Conservation (phyloP, 352 stramenopile genomes). For the Globisporangium iwayamae region DNA sequence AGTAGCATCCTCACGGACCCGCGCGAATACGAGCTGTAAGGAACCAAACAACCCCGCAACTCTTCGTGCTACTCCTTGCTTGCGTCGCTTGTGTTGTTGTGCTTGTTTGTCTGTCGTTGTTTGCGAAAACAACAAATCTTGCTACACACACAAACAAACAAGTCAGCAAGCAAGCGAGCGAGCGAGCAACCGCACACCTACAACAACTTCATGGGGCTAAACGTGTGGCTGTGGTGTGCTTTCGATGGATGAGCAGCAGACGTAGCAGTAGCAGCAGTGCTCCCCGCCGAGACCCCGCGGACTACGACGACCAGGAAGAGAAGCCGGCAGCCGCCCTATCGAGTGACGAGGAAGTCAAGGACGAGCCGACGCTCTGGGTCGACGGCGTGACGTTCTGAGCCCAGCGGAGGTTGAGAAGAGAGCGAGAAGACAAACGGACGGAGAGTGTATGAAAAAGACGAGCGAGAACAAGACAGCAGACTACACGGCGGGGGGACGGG, state of each 20-base stretch:
- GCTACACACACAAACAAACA: neutral
- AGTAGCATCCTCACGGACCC: constrained; percentile 45
- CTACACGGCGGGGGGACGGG: neutral
- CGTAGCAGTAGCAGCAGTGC: constrained; percentile 2
- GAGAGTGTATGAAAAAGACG: neutral
- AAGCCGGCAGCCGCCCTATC: neutral
- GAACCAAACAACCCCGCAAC: neutral
- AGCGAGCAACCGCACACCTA: neutral
- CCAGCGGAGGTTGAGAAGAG: too few relatives aligned
- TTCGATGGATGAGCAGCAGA: constrained; percentile 10
- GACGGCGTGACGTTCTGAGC: constrained; percentile 16
- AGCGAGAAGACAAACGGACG: neutral
- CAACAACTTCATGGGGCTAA: neutral
- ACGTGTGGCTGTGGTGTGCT: constrained; percentile 2
- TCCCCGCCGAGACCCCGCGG: neutral
- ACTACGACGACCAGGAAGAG: neutral
- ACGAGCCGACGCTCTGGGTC: constrained; percentile 14
- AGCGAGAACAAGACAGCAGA: neutral
- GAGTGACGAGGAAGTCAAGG: constrained; percentile 2
- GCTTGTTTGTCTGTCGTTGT: neutral
- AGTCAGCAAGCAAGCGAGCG: neutral
- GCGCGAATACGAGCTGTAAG: constrained; percentile 59
- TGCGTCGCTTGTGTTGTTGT: neutral
- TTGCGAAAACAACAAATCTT: neutral
- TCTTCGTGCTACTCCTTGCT: neutral